Evolutionary conservation across 129 eudicot species (phyloP), one percentile per base, ranked within the genome.

Genomic region (Pittosporum tobira): DNA sequence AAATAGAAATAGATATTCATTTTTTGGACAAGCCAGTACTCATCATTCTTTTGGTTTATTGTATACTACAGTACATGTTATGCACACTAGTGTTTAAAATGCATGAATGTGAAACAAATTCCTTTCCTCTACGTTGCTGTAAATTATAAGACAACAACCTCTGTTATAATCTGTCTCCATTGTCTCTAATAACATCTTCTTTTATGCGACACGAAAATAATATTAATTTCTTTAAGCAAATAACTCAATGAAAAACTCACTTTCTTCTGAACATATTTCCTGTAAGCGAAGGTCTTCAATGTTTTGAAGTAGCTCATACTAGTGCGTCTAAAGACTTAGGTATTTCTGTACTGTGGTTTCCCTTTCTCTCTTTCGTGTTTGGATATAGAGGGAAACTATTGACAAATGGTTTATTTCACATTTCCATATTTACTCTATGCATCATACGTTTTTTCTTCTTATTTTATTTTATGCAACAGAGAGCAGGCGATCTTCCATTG

Each of bases 401-500:
- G 43, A 11, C 19, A 16, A 3, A 1, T 6, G 42, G 59, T 29
- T 25, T 7, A 55, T 30, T 56, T n/a, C n/a, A n/a, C 20, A 0
- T 14, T 38, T 4, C 8, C 48, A 20, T 57, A 15, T 57, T 57
- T 21, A 34, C 28, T 4, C 27, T 31, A 13, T 55, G 6, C 13
- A 0, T 20, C 6, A 25, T 2, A 6, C 0, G 26, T 18, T 3
- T 56, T 61, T 43, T 57, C 46, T 61, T 4, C 22, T 27, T 52
- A 0, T 9, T 45, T 34, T 74, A 26, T 56, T 24, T 63, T 47
- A 62, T 61, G 51, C 9, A 59, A 68, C 85, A 91, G 98, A 91
- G 74, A 80, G 81, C 79, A 77, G 95, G 43, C 72, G 94, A 61
- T 79, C 95, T 53, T 78, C 89, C 57, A 73, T 90, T 61, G 98